Evolutionary conservation across 345 rosid genomes (phyloP).

Genomic region (Euphorbia pulcherrima): DNA sequence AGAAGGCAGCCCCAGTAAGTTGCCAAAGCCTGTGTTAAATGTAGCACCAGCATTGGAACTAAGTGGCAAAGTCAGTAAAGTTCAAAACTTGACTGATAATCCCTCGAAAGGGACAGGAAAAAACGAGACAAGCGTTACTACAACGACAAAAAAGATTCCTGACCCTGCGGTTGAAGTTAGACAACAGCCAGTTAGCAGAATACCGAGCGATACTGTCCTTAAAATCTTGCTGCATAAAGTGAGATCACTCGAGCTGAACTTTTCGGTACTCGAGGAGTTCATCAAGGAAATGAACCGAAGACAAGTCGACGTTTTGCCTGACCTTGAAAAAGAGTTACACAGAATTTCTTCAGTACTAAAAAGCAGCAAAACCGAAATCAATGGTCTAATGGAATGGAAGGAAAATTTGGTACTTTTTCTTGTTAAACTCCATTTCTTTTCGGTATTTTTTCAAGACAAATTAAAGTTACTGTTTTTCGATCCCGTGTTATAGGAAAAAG

Average conservation of each 20-base stretch:
- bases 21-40: conserved; percentile 33
- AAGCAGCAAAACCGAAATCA: conserved; percentile 51
- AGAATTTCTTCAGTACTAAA: conserved; percentile 48
- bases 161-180: conserved; percentile 59
- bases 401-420: conserved; percentile 45
- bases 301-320: conserved; percentile 53
- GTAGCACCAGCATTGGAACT: conserved; percentile 26
- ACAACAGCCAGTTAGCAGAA: conserved; percentile 56
- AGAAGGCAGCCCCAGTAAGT: conserved; percentile 35
- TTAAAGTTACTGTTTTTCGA: no score
- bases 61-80: conserved; percentile 26
- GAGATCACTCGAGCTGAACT: conserved; percentile 65
- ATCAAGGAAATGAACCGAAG: conserved; percentile 55
- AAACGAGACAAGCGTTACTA: conserved; percentile 33
- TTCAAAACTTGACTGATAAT: conserved; percentile 23
- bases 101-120: conserved; percentile 24
- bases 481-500: conserved; percentile 47
- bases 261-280: conserved; percentile 68
- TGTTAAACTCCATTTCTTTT: neutral
- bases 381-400: conserved; percentile 57
- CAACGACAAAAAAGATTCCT: conserved; percentile 30
- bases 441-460: no score
- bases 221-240: conserved; percentile 92
- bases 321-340: conserved; percentile 52
- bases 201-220: conserved; percentile 61